Percentiles rank a stretch among this genome's conserved stretches.
These are phyloP conservation scores for Avena eriantha DNA, from an alignment of 176 grass and related monocot species.

Conservation along the genomic window DNA sequence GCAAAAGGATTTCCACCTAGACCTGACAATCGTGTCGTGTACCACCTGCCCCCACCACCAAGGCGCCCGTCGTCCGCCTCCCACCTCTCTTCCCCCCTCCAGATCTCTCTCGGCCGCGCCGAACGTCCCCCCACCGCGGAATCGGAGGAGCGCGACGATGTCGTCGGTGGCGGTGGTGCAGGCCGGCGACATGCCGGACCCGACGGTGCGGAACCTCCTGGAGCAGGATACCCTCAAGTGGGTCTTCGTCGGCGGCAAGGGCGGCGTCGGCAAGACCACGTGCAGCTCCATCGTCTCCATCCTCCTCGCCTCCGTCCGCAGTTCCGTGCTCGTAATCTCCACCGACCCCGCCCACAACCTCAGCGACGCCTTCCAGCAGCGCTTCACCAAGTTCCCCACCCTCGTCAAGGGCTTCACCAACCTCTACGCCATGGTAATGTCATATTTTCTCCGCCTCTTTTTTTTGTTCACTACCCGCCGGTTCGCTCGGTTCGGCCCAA, in stretches of 20 bases:
- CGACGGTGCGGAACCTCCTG: constrained; percentile 83
- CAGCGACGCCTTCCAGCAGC: constrained; percentile 99
- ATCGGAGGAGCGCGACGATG: constrained; percentile 40
- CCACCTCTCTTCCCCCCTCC: not conserved
- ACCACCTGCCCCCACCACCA: not conserved
- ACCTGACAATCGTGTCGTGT: constrained; percentile 25
- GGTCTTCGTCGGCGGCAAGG: constrained; percentile 99
- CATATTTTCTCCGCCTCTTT: too few relatives aligned
- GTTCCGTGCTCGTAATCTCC: constrained; percentile 97
- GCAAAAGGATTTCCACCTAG: constrained; percentile 36
- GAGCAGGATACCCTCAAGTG: constrained; percentile 95
- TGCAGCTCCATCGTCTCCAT: constrained; percentile 97
- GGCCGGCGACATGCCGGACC: constrained; percentile 65
- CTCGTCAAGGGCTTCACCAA: constrained; percentile 95
- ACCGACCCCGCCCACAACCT: constrained; percentile 99
- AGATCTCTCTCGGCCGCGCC: constrained; percentile 21
- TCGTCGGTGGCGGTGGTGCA: constrained; percentile 43
- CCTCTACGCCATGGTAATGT: constrained; percentile 92
- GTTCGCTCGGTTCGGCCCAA: not conserved
- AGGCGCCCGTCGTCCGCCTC: constrained; percentile 18
- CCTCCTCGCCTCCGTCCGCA: constrained; percentile 80
- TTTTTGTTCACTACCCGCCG: too few relatives aligned
- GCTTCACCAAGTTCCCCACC: constrained; percentile 99
- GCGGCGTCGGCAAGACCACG: constrained; percentile 98
- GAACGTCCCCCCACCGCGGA: not conserved